A percentile compares a stretch with the other conserved stretches of the same genome.
Evolutionary conservation across 176 grass and related monocot species (phyloP).

Genomic region (barley (Hordeum vulgare)): DNA sequence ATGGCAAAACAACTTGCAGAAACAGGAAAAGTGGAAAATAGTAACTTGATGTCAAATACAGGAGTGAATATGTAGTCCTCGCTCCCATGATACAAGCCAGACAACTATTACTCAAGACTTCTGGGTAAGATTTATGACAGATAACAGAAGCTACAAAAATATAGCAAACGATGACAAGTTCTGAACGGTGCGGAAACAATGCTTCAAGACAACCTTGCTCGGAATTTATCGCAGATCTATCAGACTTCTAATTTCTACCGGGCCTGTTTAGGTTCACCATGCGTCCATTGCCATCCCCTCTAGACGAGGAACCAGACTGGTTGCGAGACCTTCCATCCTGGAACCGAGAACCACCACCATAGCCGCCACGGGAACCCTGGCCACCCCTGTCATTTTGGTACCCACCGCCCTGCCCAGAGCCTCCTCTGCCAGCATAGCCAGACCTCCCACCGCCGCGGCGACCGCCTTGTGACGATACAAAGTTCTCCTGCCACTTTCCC

Average conservation of each 20-base stretch:
- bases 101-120: not conserved
- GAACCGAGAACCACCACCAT: constrained; percentile 39
- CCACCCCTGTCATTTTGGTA: constrained; percentile 57
- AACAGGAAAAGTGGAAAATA: not conserved
- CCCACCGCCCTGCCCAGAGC: constrained; percentile 48
- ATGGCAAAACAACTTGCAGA: not conserved
- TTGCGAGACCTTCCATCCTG: constrained; percentile 45
- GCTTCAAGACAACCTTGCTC: constrained; percentile 26
- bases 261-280: constrained; percentile 84
- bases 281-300: constrained; percentile 44
- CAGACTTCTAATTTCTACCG: constrained; percentile 48
- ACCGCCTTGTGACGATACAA: constrained; percentile 44
- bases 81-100: not conserved
- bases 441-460: constrained; percentile 52
- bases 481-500: constrained; percentile 85
- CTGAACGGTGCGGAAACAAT: not conserved
- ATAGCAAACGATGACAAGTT: not conserved
- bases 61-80: constrained; percentile 22
- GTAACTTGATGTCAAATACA: constrained; percentile 17
- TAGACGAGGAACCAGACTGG: constrained; percentile 10
- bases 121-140: not conserved
- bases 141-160: constrained; percentile 10
- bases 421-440: constrained; percentile 57
- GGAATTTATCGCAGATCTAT: constrained; percentile 6
- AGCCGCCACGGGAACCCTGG: constrained; percentile 46